phyloP scores from a whole-genome alignment of 2,329 filamentous ascomycete genomes.

The Scedosporium minutisporum region DNA sequence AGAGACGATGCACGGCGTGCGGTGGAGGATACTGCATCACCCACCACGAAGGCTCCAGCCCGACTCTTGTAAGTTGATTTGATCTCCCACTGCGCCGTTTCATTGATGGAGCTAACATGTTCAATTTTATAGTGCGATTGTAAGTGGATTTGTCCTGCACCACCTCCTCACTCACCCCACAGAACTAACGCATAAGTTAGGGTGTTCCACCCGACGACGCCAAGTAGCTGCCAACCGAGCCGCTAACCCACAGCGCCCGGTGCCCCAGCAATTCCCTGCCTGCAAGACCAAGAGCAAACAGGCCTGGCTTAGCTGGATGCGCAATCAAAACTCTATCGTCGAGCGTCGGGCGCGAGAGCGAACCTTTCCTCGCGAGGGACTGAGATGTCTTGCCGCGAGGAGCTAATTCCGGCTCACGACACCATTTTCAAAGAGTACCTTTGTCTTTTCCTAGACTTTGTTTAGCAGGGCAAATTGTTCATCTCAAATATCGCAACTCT shows the following conservation, averaged over 20 bases:
- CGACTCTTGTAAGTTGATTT: conserved; percentile 39
- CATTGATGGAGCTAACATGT: conserved; percentile 29
- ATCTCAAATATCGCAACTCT: no score
- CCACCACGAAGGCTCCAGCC: conserved; percentile 73
- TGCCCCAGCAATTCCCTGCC: not conserved
- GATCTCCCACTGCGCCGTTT: conserved; percentile 22
- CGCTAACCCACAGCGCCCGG: not conserved
- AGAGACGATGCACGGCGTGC: conserved; percentile 63
- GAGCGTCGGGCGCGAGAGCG: conserved; percentile 3
- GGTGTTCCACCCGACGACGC: conserved; percentile 4
- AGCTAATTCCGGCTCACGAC: not conserved
- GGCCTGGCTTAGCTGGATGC: conserved; percentile 11
- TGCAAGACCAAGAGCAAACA: conserved; percentile 7
- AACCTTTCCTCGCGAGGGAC: conserved; percentile 1
- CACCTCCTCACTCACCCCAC: not conserved
- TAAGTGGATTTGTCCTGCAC: conserved; percentile 8
- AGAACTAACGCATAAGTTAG: conserved; percentile 1
- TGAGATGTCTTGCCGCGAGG: conserved; percentile 4
- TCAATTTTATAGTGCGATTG: conserved; percentile 10
- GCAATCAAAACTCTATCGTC: conserved; percentile 8
- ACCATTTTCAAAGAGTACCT: no score
- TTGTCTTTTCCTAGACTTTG: no score
- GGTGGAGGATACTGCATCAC: conserved; percentile 72
- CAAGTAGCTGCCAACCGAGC: not conserved
- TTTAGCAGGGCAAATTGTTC: no score